Conservation (phyloP, 176 grass and related monocot species). For the Pontederia paniculata region DNA sequence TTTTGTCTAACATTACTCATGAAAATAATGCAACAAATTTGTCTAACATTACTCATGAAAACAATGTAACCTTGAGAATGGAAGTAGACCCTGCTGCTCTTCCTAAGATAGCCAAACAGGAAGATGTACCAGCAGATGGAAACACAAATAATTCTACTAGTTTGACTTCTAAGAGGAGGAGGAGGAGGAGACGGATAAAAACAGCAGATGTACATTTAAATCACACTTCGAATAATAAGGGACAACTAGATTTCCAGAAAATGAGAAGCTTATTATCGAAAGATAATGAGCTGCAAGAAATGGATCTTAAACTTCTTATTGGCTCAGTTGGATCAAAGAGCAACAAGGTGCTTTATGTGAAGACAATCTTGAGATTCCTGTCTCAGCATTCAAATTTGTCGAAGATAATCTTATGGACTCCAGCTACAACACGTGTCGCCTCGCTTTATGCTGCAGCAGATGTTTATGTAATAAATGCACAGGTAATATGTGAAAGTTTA, state of each 20-base stretch:
- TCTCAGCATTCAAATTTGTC: conserved; percentile 36
- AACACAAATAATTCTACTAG: conserved; percentile 4
- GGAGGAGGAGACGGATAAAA: conserved; percentile 12
- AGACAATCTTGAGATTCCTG: conserved; percentile 34
- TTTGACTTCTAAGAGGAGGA: conserved; percentile 15
- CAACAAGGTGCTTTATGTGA: conserved; percentile 40
- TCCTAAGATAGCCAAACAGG: conserved; percentile 1
- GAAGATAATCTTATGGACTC: conserved; percentile 40
- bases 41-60: conserved; percentile 11
- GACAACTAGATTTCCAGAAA: neutral
- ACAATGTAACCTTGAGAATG: conserved; percentile 8
- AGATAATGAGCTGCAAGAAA: conserved; percentile 15
- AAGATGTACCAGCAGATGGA: neutral
- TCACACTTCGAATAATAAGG: conserved; percentile 5
- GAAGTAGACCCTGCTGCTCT: conserved; percentile 8
- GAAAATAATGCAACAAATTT: too few relatives aligned
- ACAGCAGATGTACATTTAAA: neutral
- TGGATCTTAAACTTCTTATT: conserved; percentile 33
- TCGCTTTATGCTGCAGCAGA: conserved; percentile 44
- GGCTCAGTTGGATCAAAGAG: conserved; percentile 50
- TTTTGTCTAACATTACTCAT: conserved; percentile 5
- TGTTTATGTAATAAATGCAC: conserved; percentile 45
- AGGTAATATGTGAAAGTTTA: conserved; percentile 22
- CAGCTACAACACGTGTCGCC: conserved; percentile 28
- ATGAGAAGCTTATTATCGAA: conserved; percentile 27